Conservation (phyloP, 2,329 filamentous ascomycete species). For the Fusarium algeriense region DNA sequence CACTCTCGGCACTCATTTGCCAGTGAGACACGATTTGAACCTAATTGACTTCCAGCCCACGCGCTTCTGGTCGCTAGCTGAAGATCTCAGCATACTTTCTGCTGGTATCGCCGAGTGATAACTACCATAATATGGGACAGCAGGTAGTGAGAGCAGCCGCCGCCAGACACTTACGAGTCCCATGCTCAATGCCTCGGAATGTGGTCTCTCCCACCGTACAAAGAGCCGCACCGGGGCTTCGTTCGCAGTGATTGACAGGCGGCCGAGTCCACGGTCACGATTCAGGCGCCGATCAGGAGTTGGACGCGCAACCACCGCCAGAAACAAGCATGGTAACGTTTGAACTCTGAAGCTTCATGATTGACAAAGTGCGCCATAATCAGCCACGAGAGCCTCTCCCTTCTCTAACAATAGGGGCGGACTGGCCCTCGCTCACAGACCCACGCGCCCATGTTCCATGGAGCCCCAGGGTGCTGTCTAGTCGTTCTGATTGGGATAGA, state of each 20-base stretch:
- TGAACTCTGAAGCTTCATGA: conserved; percentile 23
- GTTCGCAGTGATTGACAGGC: conserved; percentile 23
- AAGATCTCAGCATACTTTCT: conserved; percentile 2
- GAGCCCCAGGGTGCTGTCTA: conserved; percentile 19
- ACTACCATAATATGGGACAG: neutral
- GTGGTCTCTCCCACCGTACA: conserved; percentile 2
- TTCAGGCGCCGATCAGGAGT: conserved; percentile 40
- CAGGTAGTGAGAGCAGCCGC: conserved; percentile 10
- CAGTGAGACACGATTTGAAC: conserved; percentile 12
- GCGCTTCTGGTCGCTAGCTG: neutral
- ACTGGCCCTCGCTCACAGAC: conserved; percentile 36
- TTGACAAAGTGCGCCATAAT: conserved; percentile 22
- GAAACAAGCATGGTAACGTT: conserved; percentile 19
- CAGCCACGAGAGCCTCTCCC: conserved; percentile 36
- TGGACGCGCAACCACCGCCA: conserved; percentile 44
- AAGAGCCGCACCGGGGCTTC: conserved; percentile 17
- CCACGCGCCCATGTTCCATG: conserved; percentile 35
- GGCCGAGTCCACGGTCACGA: conserved; percentile 18
- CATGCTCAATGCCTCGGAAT: conserved; percentile 13
- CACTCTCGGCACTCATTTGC: conserved; percentile 34
- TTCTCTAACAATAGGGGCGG: conserved; percentile 40
- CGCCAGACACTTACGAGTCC: conserved; percentile 29
- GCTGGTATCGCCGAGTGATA: conserved; percentile 1
- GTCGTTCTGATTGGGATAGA: conserved; percentile 37
- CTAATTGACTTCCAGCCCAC: conserved; percentile 25